A percentile compares a stretch with the other conserved stretches of the same genome.
Conservation (phyloP, 495 filamentous ascomycete genomes). For the Chlorociboria aeruginascens region DNA sequence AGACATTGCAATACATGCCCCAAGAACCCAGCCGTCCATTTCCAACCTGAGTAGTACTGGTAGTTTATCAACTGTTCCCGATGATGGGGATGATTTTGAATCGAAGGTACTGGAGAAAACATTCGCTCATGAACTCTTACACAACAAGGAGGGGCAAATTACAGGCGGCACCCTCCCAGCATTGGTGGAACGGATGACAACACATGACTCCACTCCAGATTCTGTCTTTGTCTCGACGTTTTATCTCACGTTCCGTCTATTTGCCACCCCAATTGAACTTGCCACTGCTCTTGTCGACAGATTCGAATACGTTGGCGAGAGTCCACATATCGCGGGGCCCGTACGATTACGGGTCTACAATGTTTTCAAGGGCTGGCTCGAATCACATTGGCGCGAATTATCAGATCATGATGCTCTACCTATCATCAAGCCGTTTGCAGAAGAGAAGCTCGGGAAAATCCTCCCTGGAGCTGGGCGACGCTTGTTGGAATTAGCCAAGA, state of each 20-base stretch:
- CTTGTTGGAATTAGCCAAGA: slow-evolving; percentile 64
- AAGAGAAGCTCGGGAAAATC: slow-evolving; percentile 48
- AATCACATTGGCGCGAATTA: slow-evolving; percentile 85
- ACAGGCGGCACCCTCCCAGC: slow-evolving; percentile 84
- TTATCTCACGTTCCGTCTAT: slow-evolving; percentile 93
- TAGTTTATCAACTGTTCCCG: slow-evolving; percentile 50
- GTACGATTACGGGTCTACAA: slow-evolving; percentile 92
- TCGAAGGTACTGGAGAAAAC: slow-evolving; percentile 74
- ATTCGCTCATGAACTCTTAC: slow-evolving; percentile 77
- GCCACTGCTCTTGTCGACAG: slow-evolving; percentile 74
- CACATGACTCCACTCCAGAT: slow-evolving; percentile 87
- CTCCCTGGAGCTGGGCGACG: slow-evolving; percentile 71
- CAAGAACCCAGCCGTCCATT: slow-evolving; percentile 31
- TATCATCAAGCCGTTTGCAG: slow-evolving; percentile 68
- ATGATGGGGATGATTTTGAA: slow-evolving; percentile 67
- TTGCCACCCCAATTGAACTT: slow-evolving; percentile 70
- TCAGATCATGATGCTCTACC: slow-evolving; percentile 63
- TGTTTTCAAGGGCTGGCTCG: slow-evolving; percentile 92
- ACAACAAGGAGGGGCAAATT: slow-evolving; percentile 92
- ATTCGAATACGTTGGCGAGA: slow-evolving; percentile 83
- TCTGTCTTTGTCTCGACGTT: slow-evolving; percentile 89
- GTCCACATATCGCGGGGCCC: slow-evolving; percentile 55
- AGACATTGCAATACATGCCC: slow-evolving; percentile 38
- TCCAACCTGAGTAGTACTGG: slow-evolving; percentile 44
- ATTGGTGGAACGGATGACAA: slow-evolving; percentile 85